phyloP scores from a whole-genome alignment of 2,329 filamentous ascomycete species.

The Pleomassaria siparia region DNA sequence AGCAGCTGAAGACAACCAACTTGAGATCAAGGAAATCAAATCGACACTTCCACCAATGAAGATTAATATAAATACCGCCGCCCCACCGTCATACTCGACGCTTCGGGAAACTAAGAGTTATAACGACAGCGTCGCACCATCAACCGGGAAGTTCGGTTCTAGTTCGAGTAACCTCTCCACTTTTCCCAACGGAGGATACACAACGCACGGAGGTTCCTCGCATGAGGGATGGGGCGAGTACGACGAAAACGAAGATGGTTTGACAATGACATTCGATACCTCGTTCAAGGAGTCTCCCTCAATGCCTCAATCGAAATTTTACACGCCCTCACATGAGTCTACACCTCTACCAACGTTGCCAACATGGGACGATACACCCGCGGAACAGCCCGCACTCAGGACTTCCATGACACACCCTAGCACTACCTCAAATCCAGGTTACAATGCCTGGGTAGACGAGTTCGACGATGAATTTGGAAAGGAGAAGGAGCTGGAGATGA shows the following conservation, averaged over 20 bases:
- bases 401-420: conserved; percentile 33
- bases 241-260: conserved; percentile 37
- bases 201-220: neutral
- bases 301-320: conserved; percentile 13
- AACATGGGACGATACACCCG: conserved; percentile 18
- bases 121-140: conserved; percentile 38
- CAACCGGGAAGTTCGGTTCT: conserved; percentile 10
- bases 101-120: conserved; percentile 46
- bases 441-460: conserved; percentile 53
- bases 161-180: conserved; percentile 21
- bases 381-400: conserved; percentile 31
- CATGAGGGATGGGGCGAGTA: conserved; percentile 36
- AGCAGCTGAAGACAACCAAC: conserved; percentile 66
- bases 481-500: conserved; percentile 53
- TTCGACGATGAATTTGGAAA: conserved; percentile 49
- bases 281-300: conserved; percentile 32
- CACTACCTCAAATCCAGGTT: conserved; percentile 26
- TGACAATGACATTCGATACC: conserved; percentile 50
- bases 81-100: conserved; percentile 23
- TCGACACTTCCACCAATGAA: conserved; percentile 91
- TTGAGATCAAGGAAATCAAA: conserved; percentile 77
- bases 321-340: conserved; percentile 12
- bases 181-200: conserved; percentile 15
- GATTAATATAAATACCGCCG: conserved; percentile 51
- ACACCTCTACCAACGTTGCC: conserved; percentile 13